phyloP scores from a whole-genome alignment of 768 basidiomycete species.

The Pleurotus sapidus region DNA sequence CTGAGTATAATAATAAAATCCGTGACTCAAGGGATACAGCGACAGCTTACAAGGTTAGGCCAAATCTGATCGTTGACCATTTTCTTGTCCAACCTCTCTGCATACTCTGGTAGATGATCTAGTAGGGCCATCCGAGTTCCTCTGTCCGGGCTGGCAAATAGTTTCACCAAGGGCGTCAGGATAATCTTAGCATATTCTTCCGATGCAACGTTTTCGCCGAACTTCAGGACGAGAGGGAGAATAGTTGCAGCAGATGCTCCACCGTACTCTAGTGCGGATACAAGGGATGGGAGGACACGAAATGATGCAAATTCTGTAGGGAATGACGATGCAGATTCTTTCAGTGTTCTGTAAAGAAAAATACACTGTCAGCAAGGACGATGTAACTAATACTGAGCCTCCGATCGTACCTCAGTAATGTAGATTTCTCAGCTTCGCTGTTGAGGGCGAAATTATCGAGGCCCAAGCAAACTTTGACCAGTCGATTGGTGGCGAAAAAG shows the following conservation, averaged over 20 bases:
- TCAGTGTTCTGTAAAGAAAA: conserved; percentile 53
- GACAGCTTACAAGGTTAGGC: conserved; percentile 75
- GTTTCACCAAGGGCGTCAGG: conserved; percentile 74
- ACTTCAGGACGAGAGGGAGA: conserved; percentile 79
- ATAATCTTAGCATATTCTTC: conserved; percentile 70
- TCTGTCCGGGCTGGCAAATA: conserved; percentile 88
- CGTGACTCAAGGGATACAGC: not conserved
- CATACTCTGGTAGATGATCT: conserved; percentile 81
- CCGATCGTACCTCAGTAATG: conserved; percentile 60
- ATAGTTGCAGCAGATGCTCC: conserved; percentile 75
- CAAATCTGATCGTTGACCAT: conserved; percentile 86
- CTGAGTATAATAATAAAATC: conserved; percentile 33
- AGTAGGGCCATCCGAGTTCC: conserved; percentile 93
- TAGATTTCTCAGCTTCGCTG: conserved; percentile 76
- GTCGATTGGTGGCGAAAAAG: conserved; percentile 79
- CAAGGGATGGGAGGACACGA: conserved; percentile 84
- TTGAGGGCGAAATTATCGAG: conserved; percentile 83
- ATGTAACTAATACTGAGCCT: not conserved
- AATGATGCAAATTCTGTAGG: conserved; percentile 83
- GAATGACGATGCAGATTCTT: conserved; percentile 75
- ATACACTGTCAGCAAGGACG: conserved; percentile 13
- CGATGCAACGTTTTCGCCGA: conserved; percentile 68
- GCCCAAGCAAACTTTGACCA: conserved; percentile 82
- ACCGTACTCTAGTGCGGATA: conserved; percentile 75
- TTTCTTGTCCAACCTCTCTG: conserved; percentile 84